Conservation (phyloP, 148 eudicot genomes). For the Drosera capensis region DNA sequence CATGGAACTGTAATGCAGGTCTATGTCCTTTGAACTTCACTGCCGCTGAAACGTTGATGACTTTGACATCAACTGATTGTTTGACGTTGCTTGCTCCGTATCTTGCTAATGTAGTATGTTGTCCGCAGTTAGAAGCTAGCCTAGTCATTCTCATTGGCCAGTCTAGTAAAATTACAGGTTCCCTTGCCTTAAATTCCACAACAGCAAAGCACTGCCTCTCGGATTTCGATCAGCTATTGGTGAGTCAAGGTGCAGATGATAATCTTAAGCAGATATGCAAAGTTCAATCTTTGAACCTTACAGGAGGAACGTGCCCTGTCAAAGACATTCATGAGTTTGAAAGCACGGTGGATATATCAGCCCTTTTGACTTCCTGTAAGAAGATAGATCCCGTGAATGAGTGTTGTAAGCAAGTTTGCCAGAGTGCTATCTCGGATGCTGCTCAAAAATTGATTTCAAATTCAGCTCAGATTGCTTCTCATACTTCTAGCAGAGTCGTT, state of each 20-base stretch:
- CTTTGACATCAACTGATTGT: slow-evolving; percentile 66
- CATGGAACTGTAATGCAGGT: too few relatives aligned
- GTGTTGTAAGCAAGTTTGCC: slow-evolving; percentile 77
- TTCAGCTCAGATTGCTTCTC: slow-evolving; percentile 31
- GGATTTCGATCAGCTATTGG: slow-evolving; percentile 60
- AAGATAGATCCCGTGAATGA: slow-evolving; percentile 79
- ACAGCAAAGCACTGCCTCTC: slow-evolving; percentile 62
- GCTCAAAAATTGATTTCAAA: slow-evolving; percentile 53
- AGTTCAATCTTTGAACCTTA: slow-evolving; percentile 55
- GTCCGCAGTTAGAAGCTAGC: slow-evolving; percentile 87
- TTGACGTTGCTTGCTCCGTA: slow-evolving; percentile 46
- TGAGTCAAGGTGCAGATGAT: slow-evolving; percentile 62
- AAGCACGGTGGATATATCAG: slow-evolving; percentile 40
- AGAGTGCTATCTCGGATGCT: slow-evolving; percentile 77
- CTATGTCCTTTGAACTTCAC: slow-evolving; percentile 56
- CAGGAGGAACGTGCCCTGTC: slow-evolving; percentile 82
- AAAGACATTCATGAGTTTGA: slow-evolving; percentile 61
- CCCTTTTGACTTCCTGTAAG: slow-evolving; percentile 51
- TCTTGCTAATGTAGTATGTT: slow-evolving; percentile 84
- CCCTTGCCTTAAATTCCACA: slow-evolving; percentile 62
- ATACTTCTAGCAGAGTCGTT: slow-evolving; percentile 33
- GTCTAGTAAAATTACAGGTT: slow-evolving; percentile 46
- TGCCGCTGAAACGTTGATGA: slow-evolving; percentile 49
- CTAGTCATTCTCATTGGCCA: slow-evolving; percentile 68
- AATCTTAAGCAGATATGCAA: slow-evolving; percentile 56